Conservation (phyloP, 2,329 filamentous ascomycete species). For the Monosporascus sp. region DNA sequence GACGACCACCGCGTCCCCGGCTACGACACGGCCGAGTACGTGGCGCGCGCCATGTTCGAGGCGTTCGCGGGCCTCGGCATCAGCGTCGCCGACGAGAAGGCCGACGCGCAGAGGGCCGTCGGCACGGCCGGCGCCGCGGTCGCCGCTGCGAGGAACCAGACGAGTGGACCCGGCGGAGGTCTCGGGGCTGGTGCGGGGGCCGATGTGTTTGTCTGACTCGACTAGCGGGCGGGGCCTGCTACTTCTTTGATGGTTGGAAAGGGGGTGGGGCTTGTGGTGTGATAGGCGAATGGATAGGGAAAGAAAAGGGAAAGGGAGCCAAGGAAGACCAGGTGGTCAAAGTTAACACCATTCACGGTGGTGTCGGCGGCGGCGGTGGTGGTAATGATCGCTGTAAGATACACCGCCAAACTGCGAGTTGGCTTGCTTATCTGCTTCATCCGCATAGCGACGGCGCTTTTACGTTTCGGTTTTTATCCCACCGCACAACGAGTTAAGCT, state of each 20-base stretch:
- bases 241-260: neutral
- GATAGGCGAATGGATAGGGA: too few species aligned
- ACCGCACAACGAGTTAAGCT: neutral
- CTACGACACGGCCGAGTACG: conserved; percentile 78
- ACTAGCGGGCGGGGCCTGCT: neutral
- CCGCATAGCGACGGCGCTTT: neutral
- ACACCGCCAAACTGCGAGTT: neutral
- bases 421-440: neutral
- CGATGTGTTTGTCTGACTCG: conserved; percentile 31
- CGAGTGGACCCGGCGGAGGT: conserved; percentile 24
- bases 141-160: conserved; percentile 27
- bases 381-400: neutral
- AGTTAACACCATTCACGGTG: too few species aligned
- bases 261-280: neutral
- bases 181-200: conserved; percentile 40
- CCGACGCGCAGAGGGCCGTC: conserved; percentile 29
- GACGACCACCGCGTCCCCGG: conserved; percentile 68
- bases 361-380: too few species aligned
- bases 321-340: too few species aligned
- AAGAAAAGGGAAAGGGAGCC: too few species aligned
- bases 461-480: neutral
- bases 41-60: conserved; percentile 74
- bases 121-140: conserved; percentile 30
- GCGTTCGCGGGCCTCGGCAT: conserved; percentile 86
- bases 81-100: conserved; percentile 75